These are phyloP conservation scores for Trichocladium antarcticum DNA, from an alignment of 495 filamentous ascomycete genomes.

Conservation along the genomic window DNA sequence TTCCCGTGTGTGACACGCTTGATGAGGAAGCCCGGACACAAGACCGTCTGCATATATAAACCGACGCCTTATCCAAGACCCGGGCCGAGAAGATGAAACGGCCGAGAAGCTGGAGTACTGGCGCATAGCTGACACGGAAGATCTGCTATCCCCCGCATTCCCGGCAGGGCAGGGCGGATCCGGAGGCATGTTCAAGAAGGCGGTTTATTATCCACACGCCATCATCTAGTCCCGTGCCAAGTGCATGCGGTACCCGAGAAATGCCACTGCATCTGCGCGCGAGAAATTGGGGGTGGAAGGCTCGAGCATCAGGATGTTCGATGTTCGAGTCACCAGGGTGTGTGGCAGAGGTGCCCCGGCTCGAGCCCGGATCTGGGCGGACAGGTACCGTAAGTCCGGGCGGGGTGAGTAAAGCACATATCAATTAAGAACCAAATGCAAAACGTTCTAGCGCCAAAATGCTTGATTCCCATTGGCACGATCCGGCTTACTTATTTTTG, in stretches of 20 bases:
- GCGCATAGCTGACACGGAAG: background rate
- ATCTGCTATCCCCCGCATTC: constrained; percentile 8
- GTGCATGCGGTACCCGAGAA: background rate
- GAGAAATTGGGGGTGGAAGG: constrained; percentile 1
- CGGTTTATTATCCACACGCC: constrained; percentile 6
- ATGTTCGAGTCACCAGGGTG: background rate
- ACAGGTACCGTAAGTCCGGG: background rate
- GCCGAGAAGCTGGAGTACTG: background rate
- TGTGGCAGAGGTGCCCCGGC: background rate
- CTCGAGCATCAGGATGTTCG: background rate
- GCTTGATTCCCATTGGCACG: background rate
- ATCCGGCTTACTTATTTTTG: background rate
- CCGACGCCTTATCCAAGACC: background rate
- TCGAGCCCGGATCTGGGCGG: background rate
- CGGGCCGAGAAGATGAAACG: background rate
- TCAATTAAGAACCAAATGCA: too few species aligned
- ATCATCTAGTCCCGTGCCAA: constrained; percentile 7
- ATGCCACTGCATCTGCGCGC: constrained; percentile 2
- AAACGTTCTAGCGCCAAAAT: background rate
- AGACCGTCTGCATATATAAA: too few species aligned
- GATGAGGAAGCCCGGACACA: too few species aligned
- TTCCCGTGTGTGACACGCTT: too few species aligned
- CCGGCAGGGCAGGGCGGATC: constrained; percentile 3
- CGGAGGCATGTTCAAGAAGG: background rate
- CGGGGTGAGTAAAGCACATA: background rate